Percentiles rank a stretch among this genome's conserved stretches.
Conservation (phyloP, 2,329 filamentous ascomycete genomes). For the Fusarium ambrosium region DNA sequence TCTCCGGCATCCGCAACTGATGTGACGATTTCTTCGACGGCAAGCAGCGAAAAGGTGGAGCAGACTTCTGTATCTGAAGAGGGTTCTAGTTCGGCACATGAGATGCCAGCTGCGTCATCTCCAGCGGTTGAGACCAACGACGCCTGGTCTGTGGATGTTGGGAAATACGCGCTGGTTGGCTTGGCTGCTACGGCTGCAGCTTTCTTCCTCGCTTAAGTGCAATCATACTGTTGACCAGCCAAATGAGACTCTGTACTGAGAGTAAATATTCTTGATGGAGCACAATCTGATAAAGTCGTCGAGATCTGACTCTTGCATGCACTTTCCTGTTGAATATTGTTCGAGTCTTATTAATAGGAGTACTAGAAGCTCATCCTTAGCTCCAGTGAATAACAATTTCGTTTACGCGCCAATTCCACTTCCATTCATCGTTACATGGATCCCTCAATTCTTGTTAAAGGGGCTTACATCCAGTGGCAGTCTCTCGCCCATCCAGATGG, state of each 20-base stretch:
- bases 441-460: conserved; percentile 22
- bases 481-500: conserved; percentile 81
- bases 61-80: background rate
- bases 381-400: background rate
- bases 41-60: background rate
- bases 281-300: background rate
- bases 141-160: background rate
- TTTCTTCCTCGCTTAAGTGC: background rate
- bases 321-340: background rate
- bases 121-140: background rate
- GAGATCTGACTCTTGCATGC: background rate
- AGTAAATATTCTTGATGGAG: background rate
- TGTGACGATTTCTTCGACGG: background rate
- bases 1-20: background rate
- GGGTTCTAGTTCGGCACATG: background rate
- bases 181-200: background rate
- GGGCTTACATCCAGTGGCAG: conserved; percentile 66
- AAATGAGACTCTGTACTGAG: background rate
- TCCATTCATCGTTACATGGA: background rate
- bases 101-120: background rate
- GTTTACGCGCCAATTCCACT: background rate
- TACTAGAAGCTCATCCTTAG: background rate
- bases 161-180: background rate
- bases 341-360: background rate
- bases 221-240: background rate